Evolutionary conservation across 2,329 filamentous ascomycete genomes (phyloP), one percentile per base, ranked within the genome.

Genomic region (Alternaria conjuncta): DNA sequence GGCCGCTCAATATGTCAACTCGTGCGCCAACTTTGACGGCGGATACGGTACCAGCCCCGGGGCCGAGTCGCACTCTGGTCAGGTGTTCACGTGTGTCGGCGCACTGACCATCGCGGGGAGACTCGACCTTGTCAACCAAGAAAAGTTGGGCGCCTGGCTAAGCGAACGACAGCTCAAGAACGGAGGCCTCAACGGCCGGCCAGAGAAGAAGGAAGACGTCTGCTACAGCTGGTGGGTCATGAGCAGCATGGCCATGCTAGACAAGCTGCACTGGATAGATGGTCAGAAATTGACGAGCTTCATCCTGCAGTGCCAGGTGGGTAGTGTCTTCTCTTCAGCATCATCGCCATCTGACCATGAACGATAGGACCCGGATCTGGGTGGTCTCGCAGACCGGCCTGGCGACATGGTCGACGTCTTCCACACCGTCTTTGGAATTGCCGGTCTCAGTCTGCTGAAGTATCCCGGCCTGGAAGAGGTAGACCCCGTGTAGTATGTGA

Each of bases 201-300:
- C 96, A 0, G 96, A 98, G 82, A 99, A 99, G 84, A 83, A 92
- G 66, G 95, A 97, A 78, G 96, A 99, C 79, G 95, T 97, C 13
- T 99, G 96, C 83, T 99, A 99, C 82, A 97, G 93, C 79, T 99
- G 96, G 96, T 99, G 96, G 96, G 96, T 98, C 47, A 84, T 95
- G 75, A 95, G 92, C 76, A 97, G 94, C 78, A 83, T 99, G 70
- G 90, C 92, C 49, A 97, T 98, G 86, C 92, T 99, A 70, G 89
- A 87, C 57, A 90, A 90, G 59, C 86, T 94, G 57, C 92, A 97
- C 79, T 99, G 96, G 96, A 96, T 99, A 77, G 93, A 99, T 82
- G 87, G 89, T 54, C 85, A 90, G 61, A 92, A 92, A 76, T 86
- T 99, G 72, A 86, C 89, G 55, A 80, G 81, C 23, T 99, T 97